Conservation (phyloP, 1,284 basidiomycete species). For the Trametes versicolor region DNA sequence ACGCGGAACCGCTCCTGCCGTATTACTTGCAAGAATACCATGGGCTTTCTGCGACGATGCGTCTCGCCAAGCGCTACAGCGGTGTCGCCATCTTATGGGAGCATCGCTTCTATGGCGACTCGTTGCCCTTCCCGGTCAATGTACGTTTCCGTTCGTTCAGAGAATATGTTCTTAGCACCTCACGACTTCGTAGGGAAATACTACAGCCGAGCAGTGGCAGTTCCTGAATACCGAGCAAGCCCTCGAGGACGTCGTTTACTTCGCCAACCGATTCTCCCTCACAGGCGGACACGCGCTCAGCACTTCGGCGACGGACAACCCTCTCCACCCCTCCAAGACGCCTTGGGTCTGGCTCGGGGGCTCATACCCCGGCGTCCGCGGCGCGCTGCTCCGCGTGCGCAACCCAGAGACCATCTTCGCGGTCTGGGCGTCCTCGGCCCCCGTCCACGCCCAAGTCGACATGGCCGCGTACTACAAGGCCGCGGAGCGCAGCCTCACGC, state of each 20-base stretch:
- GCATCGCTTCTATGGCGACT: slow-evolving; percentile 64
- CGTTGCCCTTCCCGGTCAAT: slow-evolving; percentile 60
- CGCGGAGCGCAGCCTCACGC: slow-evolving; percentile 57
- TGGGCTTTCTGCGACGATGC: slow-evolving; percentile 59
- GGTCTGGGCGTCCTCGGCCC: slow-evolving; percentile 60
- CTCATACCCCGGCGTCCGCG: slow-evolving; percentile 57
- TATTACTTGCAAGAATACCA: slow-evolving; percentile 63
- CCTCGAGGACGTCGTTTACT: slow-evolving; percentile 65
- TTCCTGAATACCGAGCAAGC: slow-evolving; percentile 68
- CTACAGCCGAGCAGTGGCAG: slow-evolving; percentile 61
- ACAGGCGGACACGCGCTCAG: slow-evolving; percentile 25
- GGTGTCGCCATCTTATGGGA: slow-evolving; percentile 65
- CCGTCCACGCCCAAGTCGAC: slow-evolving; percentile 59
- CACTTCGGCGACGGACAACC: slow-evolving; percentile 14
- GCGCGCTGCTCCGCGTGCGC: slow-evolving; percentile 53
- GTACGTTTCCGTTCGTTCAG: slow-evolving; percentile 39
- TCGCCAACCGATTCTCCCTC: slow-evolving; percentile 56
- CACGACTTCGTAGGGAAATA: slow-evolving; percentile 49
- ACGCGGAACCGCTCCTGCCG: slow-evolving; percentile 57
- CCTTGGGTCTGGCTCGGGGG: slow-evolving; percentile 62
- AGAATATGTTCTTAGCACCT: neutral
- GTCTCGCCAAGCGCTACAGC: slow-evolving; percentile 55
- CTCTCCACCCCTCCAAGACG: slow-evolving; percentile 52
- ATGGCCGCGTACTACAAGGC: slow-evolving; percentile 62
- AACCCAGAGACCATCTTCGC: slow-evolving; percentile 59